These are phyloP conservation scores for Leishmania major DNA, from an alignment of 208 protist genomes.

Conservation along the genomic window DNA sequence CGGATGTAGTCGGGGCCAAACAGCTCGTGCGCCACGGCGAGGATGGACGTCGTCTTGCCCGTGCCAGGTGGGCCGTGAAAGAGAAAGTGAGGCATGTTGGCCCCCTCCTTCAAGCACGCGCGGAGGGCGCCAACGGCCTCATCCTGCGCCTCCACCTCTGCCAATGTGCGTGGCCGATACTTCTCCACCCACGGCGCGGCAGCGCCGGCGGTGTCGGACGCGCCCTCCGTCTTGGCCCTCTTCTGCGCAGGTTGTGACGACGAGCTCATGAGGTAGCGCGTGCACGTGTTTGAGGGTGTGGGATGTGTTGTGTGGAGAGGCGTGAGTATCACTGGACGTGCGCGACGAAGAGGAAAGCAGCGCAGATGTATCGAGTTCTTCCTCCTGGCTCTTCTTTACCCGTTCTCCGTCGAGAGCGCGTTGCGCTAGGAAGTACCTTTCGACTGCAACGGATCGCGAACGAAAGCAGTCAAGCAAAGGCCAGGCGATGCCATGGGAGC, in stretches of 20 bases:
- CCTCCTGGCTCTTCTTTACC: background rate
- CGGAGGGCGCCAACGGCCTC: conserved; percentile 94
- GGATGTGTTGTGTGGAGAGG: background rate
- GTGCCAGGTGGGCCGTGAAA: conserved; percentile 99
- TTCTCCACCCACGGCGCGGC: conserved; percentile 91
- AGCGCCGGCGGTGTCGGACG: conserved; percentile 10
- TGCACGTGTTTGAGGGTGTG: background rate
- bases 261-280: conserved; percentile 10
- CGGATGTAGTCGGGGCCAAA: conserved; percentile 94
- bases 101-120: conserved; percentile 76
- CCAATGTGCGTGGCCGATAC: conserved; percentile 93
- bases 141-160: conserved; percentile 96
- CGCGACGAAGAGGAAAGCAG: background rate
- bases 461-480: background rate
- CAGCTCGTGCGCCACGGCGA: conserved; percentile 97
- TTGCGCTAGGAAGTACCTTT: background rate
- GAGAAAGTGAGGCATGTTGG: conserved; percentile 99
- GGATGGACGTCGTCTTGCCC: conserved; percentile 99
- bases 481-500: background rate
- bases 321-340: background rate
- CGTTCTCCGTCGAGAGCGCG: background rate
- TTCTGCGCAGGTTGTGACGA: conserved; percentile 27
- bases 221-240: conserved; percentile 29
- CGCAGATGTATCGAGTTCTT: background rate
- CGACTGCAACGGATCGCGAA: background rate